phyloP scores from a whole-genome alignment of 2,329 filamentous ascomycete species.

The Macrophomina tecta region DNA sequence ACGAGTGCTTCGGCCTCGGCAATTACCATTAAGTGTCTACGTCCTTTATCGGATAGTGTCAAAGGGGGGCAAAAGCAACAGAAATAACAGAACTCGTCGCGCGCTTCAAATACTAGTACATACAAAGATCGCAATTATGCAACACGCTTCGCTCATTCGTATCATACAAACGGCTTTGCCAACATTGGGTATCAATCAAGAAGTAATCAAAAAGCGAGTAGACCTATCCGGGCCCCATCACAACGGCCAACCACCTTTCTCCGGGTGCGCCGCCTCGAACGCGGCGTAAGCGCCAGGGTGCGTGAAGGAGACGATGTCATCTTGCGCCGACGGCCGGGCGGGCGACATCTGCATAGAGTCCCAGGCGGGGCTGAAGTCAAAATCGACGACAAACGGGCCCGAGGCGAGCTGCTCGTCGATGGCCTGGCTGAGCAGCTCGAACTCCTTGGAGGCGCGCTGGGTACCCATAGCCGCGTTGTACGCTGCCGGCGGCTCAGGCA shows the following conservation, averaged over 20 bases:
- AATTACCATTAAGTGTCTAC: background rate
- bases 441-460: conserved; percentile 10
- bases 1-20: background rate
- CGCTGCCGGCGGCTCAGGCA: background rate
- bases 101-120: background rate
- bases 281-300: conserved; percentile 25
- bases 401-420: conserved; percentile 19
- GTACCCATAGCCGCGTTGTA: background rate
- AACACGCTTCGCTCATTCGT: background rate
- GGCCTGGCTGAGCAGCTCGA: conserved; percentile 17
- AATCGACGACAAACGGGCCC: conserved; percentile 18
- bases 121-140: background rate
- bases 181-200: conserved; percentile 6
- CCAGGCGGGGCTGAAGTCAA: conserved; percentile 20
- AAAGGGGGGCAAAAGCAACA: background rate
- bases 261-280: conserved; percentile 15
- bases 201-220: background rate
- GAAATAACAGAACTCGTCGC: background rate
- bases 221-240: background rate
- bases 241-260: conserved; percentile 17
- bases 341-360: conserved; percentile 16
- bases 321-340: background rate
- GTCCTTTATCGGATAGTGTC: background rate
- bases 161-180: background rate
- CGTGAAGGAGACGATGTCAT: conserved; percentile 25